Percentiles rank a stretch among this genome's conserved stretches.
phyloP scores from a whole-genome alignment of 768 basidiomycete species.

The Leccinum uliginosum region DNA sequence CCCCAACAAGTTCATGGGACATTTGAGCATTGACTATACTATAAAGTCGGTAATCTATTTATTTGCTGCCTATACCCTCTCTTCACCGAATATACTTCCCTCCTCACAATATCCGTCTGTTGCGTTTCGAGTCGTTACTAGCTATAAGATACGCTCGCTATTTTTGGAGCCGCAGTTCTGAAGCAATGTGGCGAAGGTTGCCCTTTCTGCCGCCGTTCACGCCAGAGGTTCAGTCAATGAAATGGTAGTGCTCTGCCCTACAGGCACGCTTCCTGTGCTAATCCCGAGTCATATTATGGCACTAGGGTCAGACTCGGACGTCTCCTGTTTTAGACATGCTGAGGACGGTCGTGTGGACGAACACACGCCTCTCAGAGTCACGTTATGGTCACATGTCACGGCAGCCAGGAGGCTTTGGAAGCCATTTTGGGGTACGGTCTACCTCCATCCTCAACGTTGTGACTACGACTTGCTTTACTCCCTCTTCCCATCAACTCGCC shows the following conservation, averaged over 20 bases:
- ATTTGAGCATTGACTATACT: neutral
- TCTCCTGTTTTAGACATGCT: constrained; percentile 10
- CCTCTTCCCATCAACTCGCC: constrained; percentile 6
- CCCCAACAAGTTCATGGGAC: neutral
- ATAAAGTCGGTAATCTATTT: neutral
- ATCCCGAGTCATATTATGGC: neutral
- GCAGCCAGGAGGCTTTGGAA: constrained; percentile 30
- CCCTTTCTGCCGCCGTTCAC: neutral
- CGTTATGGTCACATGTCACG: constrained; percentile 30
- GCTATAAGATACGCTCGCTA: neutral
- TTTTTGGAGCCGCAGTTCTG: neutral
- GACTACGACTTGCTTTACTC: constrained; percentile 20
- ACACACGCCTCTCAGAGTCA: constrained; percentile 23
- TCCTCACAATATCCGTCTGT: neutral
- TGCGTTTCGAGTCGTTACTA: neutral
- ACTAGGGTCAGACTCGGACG: too few relatives aligned
- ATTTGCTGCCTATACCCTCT: too few relatives aligned
- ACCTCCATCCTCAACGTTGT: constrained; percentile 22
- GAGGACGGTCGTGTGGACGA: constrained; percentile 13
- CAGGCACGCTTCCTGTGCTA: neutral
- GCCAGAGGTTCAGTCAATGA: neutral
- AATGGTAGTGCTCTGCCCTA: constrained; percentile 3
- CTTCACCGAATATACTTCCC: neutral
- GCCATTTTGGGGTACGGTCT: constrained; percentile 22
- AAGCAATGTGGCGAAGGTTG: neutral